phyloP scores from a whole-genome alignment of 495 filamentous ascomycete genomes.

The Neurospora tetraspora region DNA sequence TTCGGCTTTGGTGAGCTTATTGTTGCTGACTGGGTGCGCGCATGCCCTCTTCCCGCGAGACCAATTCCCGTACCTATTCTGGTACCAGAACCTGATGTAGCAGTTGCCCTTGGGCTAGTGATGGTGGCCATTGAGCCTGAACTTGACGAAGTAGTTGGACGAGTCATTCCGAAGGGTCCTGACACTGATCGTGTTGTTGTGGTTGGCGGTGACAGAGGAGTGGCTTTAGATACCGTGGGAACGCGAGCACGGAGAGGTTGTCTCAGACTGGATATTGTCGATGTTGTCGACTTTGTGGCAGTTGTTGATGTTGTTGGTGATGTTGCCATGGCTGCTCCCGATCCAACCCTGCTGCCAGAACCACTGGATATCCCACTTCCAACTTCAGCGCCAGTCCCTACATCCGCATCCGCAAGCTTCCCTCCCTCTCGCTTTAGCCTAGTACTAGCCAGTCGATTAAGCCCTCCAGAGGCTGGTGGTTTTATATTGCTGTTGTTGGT shows the following conservation, averaged over 20 bases:
- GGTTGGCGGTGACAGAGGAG: not conserved
- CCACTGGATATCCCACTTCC: not conserved
- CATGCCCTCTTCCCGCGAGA: not conserved
- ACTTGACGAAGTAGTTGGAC: not conserved
- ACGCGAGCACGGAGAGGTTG: not conserved
- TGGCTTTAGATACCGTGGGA: not conserved
- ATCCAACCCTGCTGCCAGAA: not conserved
- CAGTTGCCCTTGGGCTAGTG: not conserved
- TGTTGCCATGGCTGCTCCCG: not conserved
- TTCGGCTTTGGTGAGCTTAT: not conserved
- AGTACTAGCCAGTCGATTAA: not conserved
- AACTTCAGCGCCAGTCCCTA: not conserved
- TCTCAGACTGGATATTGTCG: not conserved
- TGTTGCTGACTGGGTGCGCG: not conserved
- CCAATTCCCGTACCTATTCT: not conserved
- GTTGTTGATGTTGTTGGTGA: not conserved
- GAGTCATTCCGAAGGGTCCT: not conserved
- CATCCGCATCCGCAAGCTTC: not conserved
- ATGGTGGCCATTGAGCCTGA: not conserved
- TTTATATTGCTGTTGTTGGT: not conserved
- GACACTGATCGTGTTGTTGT: not conserved
- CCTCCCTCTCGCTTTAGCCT: not conserved
- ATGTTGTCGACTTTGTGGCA: not conserved
- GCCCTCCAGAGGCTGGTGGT: not conserved
- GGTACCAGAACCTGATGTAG: not conserved